These are phyloP conservation scores for Trichoderma hamatum DNA, from an alignment of 2,329 filamentous ascomycete genomes.

Conservation along the genomic window DNA sequence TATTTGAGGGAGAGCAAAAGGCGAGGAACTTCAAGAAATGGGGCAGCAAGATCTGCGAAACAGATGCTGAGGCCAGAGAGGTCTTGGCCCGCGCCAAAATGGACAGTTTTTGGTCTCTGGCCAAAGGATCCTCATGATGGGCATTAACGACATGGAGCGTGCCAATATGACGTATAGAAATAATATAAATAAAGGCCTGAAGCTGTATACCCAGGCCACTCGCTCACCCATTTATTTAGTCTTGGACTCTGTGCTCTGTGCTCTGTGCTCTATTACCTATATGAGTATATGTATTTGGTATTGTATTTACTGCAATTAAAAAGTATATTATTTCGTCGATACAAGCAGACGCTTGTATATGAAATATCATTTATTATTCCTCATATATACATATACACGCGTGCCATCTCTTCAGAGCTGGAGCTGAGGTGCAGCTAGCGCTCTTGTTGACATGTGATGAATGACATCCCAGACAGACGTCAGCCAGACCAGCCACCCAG, in stretches of 20 bases:
- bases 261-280: not conserved
- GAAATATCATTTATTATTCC: not conserved
- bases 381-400: not conserved
- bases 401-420: not conserved
- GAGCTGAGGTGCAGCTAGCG: not conserved
- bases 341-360: not conserved
- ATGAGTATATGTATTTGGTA: not conserved
- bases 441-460: not conserved
- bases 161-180: not conserved
- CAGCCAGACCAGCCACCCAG: slow-evolving; percentile 1
- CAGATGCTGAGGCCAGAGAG: slow-evolving; percentile 85
- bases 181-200: not conserved
- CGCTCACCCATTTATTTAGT: not conserved
- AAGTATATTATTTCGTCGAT: not conserved
- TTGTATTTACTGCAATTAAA: not conserved
- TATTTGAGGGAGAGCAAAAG: slow-evolving; percentile 92
- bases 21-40: slow-evolving; percentile 81
- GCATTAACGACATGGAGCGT: not conserved
- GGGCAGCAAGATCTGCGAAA: slow-evolving; percentile 89
- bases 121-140: slow-evolving; percentile 59
- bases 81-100: slow-evolving; percentile 79
- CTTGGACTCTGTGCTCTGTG: not conserved
- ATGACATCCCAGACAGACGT: not conserved
- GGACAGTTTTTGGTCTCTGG: slow-evolving; percentile 92
- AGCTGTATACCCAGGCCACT: not conserved